phyloP scores from a whole-genome alignment of 495 filamentous ascomycete species.

The Aspergillus leporis region DNA sequence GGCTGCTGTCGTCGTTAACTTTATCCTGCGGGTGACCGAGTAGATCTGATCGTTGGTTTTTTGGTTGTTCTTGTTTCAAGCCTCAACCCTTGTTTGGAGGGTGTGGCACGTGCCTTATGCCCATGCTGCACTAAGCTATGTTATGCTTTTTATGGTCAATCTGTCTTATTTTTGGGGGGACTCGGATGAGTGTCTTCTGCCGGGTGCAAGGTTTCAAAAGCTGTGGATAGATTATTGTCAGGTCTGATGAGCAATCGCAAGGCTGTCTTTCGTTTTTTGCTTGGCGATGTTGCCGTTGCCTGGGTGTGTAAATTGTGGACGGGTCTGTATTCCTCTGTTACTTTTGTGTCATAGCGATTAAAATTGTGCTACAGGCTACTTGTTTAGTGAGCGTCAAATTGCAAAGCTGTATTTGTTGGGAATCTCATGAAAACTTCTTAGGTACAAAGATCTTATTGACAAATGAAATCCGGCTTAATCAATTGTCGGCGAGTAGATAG shows the following conservation, averaged over 20 bases:
- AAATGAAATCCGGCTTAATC: background rate
- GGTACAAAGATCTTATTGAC: background rate
- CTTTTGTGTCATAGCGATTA: conserved; percentile 2
- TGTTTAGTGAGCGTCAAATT: background rate
- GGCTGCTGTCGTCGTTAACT: conserved; percentile 88
- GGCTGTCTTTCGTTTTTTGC: background rate
- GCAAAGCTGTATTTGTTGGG: background rate
- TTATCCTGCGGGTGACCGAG: conserved; percentile 78
- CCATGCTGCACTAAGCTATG: background rate
- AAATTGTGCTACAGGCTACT: background rate
- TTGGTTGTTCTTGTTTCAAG: background rate
- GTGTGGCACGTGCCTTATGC: background rate
- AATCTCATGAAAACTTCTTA: background rate
- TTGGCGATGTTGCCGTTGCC: background rate
- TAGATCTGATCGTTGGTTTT: background rate
- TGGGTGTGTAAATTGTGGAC: background rate
- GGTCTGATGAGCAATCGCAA: background rate
- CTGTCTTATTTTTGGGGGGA: background rate
- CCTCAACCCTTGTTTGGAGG: background rate
- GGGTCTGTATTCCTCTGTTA: background rate
- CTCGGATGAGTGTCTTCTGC: background rate
- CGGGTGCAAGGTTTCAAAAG: background rate
- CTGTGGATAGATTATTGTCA: background rate
- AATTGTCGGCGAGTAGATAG: background rate
- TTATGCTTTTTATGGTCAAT: conserved; percentile 2